A percentile compares a stretch with the other conserved stretches of the same genome.
Evolutionary conservation across 805 yeast species (phyloP).

Genomic region (Dipodascus geniculatus): DNA sequence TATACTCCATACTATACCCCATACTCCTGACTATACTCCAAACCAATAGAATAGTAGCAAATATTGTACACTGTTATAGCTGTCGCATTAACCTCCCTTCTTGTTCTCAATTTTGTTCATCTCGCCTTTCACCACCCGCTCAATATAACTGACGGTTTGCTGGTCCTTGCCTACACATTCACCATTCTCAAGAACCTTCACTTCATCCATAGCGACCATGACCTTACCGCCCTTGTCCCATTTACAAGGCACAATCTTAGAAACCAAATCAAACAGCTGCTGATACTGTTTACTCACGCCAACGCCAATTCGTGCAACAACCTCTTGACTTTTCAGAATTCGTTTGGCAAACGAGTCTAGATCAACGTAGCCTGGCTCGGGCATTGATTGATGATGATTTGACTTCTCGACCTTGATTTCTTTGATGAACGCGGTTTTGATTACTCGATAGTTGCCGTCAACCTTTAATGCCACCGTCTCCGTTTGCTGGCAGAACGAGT

Average conservation of each 20-base stretch:
- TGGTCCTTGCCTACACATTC: neutral
- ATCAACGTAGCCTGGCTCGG: neutral
- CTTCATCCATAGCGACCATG: neutral
- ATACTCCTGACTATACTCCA: no score
- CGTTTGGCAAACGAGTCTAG: neutral
- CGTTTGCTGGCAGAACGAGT: constrained; percentile 42
- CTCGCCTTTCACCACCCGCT: neutral
- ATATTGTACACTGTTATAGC: no score
- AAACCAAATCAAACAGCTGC: neutral
- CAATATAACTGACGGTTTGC: neutral
- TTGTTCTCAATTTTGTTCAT: neutral
- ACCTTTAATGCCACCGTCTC: constrained; percentile 32
- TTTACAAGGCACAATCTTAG: neutral
- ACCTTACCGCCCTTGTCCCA: neutral
- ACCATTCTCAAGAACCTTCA: neutral
- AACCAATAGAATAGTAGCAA: no score
- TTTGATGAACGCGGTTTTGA: constrained; percentile 13
- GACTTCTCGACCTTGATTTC: neutral
- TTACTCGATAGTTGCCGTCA: constrained; percentile 14
- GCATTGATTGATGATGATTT: neutral
- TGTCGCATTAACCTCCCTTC: neutral
- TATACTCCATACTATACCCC: no score
- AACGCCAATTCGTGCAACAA: neutral
- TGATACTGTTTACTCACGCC: neutral
- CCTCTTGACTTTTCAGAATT: neutral